Percentiles rank a stretch among this genome's conserved stretches.
These are phyloP conservation scores for Halenospora varia DNA, from an alignment of 495 filamentous ascomycete genomes.

Conservation along the genomic window DNA sequence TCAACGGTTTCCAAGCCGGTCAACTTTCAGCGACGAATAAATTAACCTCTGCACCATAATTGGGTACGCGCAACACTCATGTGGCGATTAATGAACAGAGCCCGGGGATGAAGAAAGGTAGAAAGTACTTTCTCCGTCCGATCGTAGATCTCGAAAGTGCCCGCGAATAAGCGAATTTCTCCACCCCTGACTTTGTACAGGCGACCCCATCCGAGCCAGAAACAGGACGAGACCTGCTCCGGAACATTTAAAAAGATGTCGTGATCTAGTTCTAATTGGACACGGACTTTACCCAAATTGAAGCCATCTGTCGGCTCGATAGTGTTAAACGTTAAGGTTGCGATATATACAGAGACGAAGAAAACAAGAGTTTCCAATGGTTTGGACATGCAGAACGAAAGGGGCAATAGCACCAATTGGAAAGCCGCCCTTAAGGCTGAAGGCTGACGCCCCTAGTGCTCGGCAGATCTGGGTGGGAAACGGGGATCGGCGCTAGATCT, in stretches of 20 bases:
- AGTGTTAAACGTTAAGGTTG: not conserved
- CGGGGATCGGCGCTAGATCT: not conserved
- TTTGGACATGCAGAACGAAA: not conserved
- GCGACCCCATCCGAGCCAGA: not conserved
- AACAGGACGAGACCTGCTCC: not conserved
- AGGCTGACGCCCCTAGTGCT: not conserved
- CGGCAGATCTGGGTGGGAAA: not conserved
- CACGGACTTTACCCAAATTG: not conserved
- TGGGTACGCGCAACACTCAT: not conserved
- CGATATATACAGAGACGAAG: not conserved
- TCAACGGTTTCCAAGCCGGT: not conserved
- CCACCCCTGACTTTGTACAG: not conserved
- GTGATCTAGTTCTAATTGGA: not conserved
- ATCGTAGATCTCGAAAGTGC: not conserved
- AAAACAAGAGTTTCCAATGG: conserved; percentile 2
- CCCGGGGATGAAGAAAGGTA: not conserved
- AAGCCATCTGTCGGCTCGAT: not conserved
- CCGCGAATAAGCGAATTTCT: not conserved
- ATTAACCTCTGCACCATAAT: not conserved
- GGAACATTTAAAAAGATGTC: not conserved
- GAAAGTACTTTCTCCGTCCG: not conserved
- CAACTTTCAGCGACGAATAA: not conserved
- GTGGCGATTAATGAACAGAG: not conserved
- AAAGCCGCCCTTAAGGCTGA: not conserved
- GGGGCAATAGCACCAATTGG: not conserved